phyloP scores from a whole-genome alignment of 73 alveolate species.

The Paramecium sexaurelia region DNA sequence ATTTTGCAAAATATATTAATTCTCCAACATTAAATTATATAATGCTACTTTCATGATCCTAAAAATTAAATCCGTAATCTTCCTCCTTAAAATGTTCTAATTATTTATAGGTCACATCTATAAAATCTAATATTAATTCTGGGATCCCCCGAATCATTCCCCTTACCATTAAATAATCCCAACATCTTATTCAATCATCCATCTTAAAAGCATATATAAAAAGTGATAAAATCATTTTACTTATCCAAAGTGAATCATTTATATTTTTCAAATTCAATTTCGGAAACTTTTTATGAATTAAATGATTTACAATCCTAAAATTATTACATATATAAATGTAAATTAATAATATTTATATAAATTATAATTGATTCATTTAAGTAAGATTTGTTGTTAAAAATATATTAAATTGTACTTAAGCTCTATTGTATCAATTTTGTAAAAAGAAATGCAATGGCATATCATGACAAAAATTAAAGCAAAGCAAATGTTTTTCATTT shows the following conservation, averaged over 20 bases:
- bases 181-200: constrained; percentile 18
- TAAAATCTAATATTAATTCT: constrained; percentile 32
- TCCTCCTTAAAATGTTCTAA: neutral
- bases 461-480: constrained; percentile 10
- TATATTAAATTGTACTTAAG: no score
- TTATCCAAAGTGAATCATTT: constrained; percentile 33
- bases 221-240: constrained; percentile 38
- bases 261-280: neutral
- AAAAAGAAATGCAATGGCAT: constrained; percentile 59
- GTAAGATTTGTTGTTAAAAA: no score
- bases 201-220: constrained; percentile 2
- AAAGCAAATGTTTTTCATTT: constrained; percentile 7
- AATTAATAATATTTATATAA: no score
- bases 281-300: neutral
- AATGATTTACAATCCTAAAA: no score
- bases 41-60: neutral
- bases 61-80: constrained; percentile 35
- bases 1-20: neutral
- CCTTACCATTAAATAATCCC: constrained; percentile 37
- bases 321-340: no score
- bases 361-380: no score
- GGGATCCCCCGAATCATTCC: constrained; percentile 49
- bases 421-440: constrained; percentile 23
- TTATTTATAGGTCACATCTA: neutral
- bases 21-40: constrained; percentile 20